Base-by-base conservation (phyloP, 768 basidiomycete genomes). In the Naganishia onofrii region DNA sequence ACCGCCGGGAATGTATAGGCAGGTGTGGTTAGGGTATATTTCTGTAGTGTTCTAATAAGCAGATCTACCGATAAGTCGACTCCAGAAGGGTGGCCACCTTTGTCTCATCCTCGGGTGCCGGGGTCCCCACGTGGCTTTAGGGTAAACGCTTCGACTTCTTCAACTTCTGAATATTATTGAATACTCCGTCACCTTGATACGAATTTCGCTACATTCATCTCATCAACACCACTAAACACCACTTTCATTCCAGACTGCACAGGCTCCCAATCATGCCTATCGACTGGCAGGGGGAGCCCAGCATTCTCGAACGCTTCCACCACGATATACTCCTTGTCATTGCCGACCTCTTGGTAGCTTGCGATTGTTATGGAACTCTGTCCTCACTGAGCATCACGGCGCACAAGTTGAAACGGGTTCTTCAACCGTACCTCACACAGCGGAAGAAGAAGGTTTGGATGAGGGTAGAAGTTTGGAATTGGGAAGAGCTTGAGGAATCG, bases 391-490 rank as follows among this genome's bases (percentile, higher is more conserved):
- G 60, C 26, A 44, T 5, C 42, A 44, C 60, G 2, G 36, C 60
- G 17, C 42, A 63, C 26, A 42, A 46, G 38, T 4, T 63, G 19
- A 63, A 63, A 28, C n/a, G 23, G n/a, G 15, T 63, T 1, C 38
- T 63, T 17, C 38, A 63, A 42, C 60, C 60, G 15, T 63, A 42
- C 23, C 38, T 63, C 7, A 42, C 42, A 8, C 36, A 63, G 60
- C 23, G 15, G 23, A 63, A 63, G 60, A 46, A 28, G 23, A 44
- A 44, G 60, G 15, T 63, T 12, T 63, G 60, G 60, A 63, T 63
- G 60, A 31, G 60, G 9, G 26, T 63, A 23, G 60, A 63, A 17
- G 60, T 46, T 28, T 63, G 60, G 60, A 44, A 26, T 2, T 63
- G 60, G 60, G 60, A 63, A 21, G 23, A 44, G 15, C 34, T 44